Conservation (phyloP, 2,329 filamentous ascomycete genomes). For the Ilyonectria mors-panacis region DNA sequence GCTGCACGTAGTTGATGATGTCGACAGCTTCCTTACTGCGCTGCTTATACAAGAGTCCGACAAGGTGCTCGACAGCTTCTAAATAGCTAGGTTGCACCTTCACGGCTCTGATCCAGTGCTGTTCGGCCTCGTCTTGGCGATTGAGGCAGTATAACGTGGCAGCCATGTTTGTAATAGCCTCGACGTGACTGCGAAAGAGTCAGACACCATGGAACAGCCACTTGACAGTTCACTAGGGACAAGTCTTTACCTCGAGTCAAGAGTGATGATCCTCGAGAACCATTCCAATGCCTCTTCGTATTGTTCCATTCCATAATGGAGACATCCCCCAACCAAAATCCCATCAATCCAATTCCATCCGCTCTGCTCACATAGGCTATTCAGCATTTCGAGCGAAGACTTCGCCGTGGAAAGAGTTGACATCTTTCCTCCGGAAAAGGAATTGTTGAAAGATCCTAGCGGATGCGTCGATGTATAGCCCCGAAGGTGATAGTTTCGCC, state of each 20-base stretch:
- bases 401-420: conserved; percentile 70
- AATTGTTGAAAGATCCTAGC: conserved; percentile 33
- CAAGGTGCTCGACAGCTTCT: conserved; percentile 94
- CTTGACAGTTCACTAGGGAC: conserved; percentile 50
- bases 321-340: conserved; percentile 90
- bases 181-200: conserved; percentile 77
- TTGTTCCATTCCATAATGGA: conserved; percentile 90
- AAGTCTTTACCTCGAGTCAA: conserved; percentile 69
- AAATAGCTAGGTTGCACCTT: conserved; percentile 89
- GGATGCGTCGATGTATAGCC: conserved; percentile 27
- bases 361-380: conserved; percentile 82
- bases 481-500: conserved; percentile 34
- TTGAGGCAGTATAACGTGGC: conserved; percentile 89
- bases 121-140: conserved; percentile 85
- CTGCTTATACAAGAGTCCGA: conserved; percentile 88
- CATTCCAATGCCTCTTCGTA: conserved; percentile 83
- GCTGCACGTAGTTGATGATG: conserved; percentile 89
- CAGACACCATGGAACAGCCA: conserved; percentile 49
- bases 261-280: conserved; percentile 75
- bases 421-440: conserved; percentile 33
- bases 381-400: conserved; percentile 79
- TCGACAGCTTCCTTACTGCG: conserved; percentile 87
- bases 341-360: conserved; percentile 93
- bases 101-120: conserved; percentile 88
- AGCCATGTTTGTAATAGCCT: conserved; percentile 93